Evolutionary conservation across 192 early-diverging fungal genomes (phyloP), one percentile per base, ranked within the genome.

Genomic region (Coemansia biformis): DNA sequence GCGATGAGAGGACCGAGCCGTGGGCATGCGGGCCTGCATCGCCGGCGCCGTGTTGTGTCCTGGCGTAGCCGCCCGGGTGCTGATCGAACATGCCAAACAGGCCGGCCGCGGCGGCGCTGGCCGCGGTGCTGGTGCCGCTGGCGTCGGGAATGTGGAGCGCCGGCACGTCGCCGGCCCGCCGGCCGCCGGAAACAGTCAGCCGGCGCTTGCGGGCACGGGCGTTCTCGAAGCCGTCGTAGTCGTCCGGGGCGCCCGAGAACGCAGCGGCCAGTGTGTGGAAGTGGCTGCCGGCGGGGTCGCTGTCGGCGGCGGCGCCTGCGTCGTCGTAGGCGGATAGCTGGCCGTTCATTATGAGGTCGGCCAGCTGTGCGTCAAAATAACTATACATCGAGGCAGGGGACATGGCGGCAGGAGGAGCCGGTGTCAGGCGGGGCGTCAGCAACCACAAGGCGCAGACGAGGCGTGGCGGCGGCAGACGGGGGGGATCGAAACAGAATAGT

Each of bases 281-380:
- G 4, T 55, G 60, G 40, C 43, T 43, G 58, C 44, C 54, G 36
- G 46, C 37, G 17, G 55, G 19, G 39, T 63, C 60, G 46, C 53
- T 41, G 16, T 54, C 51, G 2, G 59, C 54, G 5, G 39, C 58
- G 40, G 55, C 51, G 9, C 59, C 57, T 22, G 57, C 38, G 39
- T 45, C 62, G 38, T 73, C 69, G 41, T 61, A 73, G 47, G 52
- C 62, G 22, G 62, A 53, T 29, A 65, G 49, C 53, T 73, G 61
- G 57, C 69, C 59, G 57, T 63, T 73, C 69, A 73, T 73, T 41
- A 73, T 73, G 32, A 73, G 57, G 42, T 73, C 69, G 15, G 62
- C 69, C 53, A 73, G 57, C 39, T 60, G 69, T 16, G 62, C 57
- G 62, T 73, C 69, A 33, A 73, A 73, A 65, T 73, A 73, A 50